Conservation (phyloP, 805 yeast species). For the Kazachstania kunashirensis region DNA sequence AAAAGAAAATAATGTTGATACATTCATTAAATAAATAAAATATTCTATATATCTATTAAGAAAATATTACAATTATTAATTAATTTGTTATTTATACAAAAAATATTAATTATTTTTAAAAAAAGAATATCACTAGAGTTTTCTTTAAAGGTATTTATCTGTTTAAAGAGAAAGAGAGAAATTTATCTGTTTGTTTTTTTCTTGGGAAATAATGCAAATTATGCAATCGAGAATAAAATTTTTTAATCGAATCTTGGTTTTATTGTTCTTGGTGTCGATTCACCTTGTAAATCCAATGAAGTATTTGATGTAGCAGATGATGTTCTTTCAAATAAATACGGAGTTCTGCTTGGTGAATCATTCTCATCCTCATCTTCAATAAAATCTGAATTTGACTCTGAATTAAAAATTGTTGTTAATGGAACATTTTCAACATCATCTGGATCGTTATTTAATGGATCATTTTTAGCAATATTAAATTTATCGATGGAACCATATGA, state of each 20-base stretch:
- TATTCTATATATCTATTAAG: too few species aligned
- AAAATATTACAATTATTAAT: too few species aligned
- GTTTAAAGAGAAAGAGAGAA: too few species aligned
- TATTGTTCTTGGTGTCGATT: conserved; percentile 3
- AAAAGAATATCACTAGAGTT: too few species aligned
- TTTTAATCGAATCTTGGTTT: conserved; percentile 5
- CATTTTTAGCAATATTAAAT: conserved; percentile 25
- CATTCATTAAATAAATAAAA: too few species aligned
- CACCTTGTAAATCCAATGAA: conserved; percentile 18
- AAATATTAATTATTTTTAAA: too few species aligned
- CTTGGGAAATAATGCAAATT: too few species aligned
- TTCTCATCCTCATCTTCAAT: conserved; percentile 6
- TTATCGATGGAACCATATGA: conserved; percentile 40
- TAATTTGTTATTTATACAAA: too few species aligned
- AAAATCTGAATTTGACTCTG: conserved; percentile 11
- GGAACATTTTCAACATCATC: conserved; percentile 29
- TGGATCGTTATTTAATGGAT: conserved; percentile 29
- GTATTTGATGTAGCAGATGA: conserved; percentile 30
- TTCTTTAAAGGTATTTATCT: too few species aligned
- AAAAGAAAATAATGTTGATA: too few species aligned
- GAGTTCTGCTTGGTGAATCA: conserved; percentile 12
- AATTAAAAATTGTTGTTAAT: conserved; percentile 14
- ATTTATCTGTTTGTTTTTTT: too few species aligned
- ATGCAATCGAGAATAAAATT: too few species aligned
- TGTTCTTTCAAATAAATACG: conserved; percentile 28